Evolutionary conservation across 2,329 filamentous ascomycete genomes (phyloP).

Genomic region (Aspergillus clavatus): DNA sequence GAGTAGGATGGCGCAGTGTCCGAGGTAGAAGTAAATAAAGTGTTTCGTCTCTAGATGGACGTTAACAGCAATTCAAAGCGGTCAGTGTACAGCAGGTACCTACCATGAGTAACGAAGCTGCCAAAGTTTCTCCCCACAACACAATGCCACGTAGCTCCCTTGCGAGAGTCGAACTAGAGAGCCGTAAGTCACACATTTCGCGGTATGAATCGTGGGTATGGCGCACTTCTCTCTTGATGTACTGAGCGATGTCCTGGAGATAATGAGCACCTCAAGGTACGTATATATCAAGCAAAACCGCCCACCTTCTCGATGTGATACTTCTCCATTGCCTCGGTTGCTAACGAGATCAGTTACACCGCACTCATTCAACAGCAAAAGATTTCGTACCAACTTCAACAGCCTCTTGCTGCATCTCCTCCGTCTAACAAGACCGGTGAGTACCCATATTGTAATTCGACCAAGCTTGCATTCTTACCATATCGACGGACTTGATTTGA

Average conservation of each 20-base stretch:
- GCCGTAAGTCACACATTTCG: slow-evolving; percentile 18
- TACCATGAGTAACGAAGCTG: slow-evolving; percentile 97
- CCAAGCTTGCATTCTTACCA: slow-evolving; percentile 58
- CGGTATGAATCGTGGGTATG: slow-evolving; percentile 8
- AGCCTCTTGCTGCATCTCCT: slow-evolving; percentile 94
- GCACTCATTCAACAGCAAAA: not conserved
- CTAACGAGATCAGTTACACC: slow-evolving; percentile 41
- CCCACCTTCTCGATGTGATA: slow-evolving; percentile 66
- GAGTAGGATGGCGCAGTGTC: slow-evolving; percentile 93
- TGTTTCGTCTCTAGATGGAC: slow-evolving; percentile 80
- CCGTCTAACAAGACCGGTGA: slow-evolving; percentile 58
- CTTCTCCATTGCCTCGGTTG: slow-evolving; percentile 67
- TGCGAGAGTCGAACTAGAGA: slow-evolving; percentile 84
- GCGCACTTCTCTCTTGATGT: slow-evolving; percentile 86
- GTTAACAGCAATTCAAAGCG: slow-evolving; percentile 7
- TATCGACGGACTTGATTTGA: slow-evolving; percentile 96
- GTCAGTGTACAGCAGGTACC: slow-evolving; percentile 21
- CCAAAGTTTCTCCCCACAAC: slow-evolving; percentile 98
- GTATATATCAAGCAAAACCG: not conserved
- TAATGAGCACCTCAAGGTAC: slow-evolving; percentile 10
- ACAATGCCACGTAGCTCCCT: slow-evolving; percentile 98
- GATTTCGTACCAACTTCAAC: slow-evolving; percentile 80
- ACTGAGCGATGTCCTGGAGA: slow-evolving; percentile 83
- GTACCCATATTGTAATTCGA: slow-evolving; percentile 11
- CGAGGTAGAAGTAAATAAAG: slow-evolving; percentile 99